Evolutionary conservation across 495 filamentous ascomycete species (phyloP).

Genomic region (Chaetomium fimeti): DNA sequence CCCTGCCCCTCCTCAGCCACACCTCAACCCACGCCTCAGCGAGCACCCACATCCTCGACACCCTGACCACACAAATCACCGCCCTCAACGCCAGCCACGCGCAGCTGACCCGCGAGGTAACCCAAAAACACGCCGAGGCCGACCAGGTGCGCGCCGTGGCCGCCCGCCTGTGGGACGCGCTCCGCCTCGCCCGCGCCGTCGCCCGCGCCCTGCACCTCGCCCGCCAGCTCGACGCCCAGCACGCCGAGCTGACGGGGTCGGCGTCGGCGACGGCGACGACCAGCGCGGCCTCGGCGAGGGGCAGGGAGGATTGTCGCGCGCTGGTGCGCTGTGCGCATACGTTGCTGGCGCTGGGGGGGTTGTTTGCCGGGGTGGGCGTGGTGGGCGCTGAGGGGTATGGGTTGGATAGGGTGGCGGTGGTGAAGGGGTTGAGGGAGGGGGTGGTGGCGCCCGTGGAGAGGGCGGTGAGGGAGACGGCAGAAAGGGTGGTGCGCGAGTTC

Average conservation of each 20-base stretch:
- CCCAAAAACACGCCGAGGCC: slow-evolving; percentile 76
- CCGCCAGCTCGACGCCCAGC: slow-evolving; percentile 81
- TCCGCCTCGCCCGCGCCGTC: slow-evolving; percentile 74
- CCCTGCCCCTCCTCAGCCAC: slow-evolving; percentile 77
- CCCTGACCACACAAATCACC: slow-evolving; percentile 72
- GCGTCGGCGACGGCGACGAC: slow-evolving; percentile 35
- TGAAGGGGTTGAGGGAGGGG: slow-evolving; percentile 64
- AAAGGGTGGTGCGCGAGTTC: slow-evolving; percentile 82
- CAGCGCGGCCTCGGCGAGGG: slow-evolving; percentile 19
- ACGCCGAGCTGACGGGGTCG: slow-evolving; percentile 49
- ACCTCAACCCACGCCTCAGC: slow-evolving; percentile 70
- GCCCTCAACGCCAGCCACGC: slow-evolving; percentile 79
- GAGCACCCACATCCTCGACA: slow-evolving; percentile 62
- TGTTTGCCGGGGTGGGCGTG: slow-evolving; percentile 61
- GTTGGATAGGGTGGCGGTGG: slow-evolving; percentile 66
- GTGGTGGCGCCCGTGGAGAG: slow-evolving; percentile 69
- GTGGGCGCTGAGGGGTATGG: slow-evolving; percentile 69
- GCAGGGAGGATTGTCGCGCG: slow-evolving; percentile 69
- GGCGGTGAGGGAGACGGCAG: slow-evolving; percentile 63
- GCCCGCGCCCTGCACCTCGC: slow-evolving; percentile 73
- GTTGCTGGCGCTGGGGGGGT: slow-evolving; percentile 65
- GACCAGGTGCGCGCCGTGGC: slow-evolving; percentile 72
- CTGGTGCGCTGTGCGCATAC: slow-evolving; percentile 77
- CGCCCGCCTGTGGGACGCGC: slow-evolving; percentile 70
- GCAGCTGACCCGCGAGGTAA: slow-evolving; percentile 77